Evolutionary conservation across 495 filamentous ascomycete genomes (phyloP).

Genomic region (Sordaria brevicollis): DNA sequence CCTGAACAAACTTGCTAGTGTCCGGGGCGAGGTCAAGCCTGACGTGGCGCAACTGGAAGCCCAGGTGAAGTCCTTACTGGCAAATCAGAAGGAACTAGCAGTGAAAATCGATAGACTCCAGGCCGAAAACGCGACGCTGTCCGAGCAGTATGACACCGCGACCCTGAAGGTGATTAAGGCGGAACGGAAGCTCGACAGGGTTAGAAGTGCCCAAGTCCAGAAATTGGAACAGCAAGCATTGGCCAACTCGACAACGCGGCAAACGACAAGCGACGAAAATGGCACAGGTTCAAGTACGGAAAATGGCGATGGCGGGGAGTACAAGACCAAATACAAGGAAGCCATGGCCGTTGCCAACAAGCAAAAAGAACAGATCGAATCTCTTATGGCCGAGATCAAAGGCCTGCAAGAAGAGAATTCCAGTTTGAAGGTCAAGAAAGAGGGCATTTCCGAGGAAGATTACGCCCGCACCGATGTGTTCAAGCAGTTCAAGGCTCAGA

Average conservation of each 20-base stretch:
- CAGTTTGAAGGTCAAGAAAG: slow-evolving; percentile 40
- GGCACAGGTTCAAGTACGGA: slow-evolving; percentile 44
- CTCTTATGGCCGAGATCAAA: slow-evolving; percentile 69
- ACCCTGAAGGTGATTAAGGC: slow-evolving; percentile 87
- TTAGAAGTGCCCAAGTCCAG: slow-evolving; percentile 76
- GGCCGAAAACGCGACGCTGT: slow-evolving; percentile 72
- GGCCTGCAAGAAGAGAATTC: slow-evolving; percentile 70
- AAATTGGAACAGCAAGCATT: slow-evolving; percentile 88
- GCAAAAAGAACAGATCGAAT: slow-evolving; percentile 78
- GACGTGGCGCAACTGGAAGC: slow-evolving; percentile 63
- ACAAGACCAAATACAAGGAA: slow-evolving; percentile 52
- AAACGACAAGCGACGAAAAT: slow-evolving; percentile 42
- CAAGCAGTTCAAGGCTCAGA: slow-evolving; percentile 77
- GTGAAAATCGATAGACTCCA: slow-evolving; percentile 65
- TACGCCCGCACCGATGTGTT: slow-evolving; percentile 87
- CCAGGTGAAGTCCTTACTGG: slow-evolving; percentile 62
- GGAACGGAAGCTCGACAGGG: slow-evolving; percentile 84
- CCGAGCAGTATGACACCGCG: slow-evolving; percentile 72
- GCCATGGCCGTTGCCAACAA: slow-evolving; percentile 63
- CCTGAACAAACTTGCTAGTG: slow-evolving; percentile 28
- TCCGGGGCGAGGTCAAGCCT: slow-evolving; percentile 40
- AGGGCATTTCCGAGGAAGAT: slow-evolving; percentile 79
- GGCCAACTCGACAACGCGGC: slow-evolving; percentile 43
- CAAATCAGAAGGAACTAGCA: slow-evolving; percentile 69
- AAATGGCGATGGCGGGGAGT: slow-evolving; percentile 53